These are phyloP conservation scores for Niebla homalea DNA, from an alignment of 495 filamentous ascomycete species.

Conservation along the genomic window DNA sequence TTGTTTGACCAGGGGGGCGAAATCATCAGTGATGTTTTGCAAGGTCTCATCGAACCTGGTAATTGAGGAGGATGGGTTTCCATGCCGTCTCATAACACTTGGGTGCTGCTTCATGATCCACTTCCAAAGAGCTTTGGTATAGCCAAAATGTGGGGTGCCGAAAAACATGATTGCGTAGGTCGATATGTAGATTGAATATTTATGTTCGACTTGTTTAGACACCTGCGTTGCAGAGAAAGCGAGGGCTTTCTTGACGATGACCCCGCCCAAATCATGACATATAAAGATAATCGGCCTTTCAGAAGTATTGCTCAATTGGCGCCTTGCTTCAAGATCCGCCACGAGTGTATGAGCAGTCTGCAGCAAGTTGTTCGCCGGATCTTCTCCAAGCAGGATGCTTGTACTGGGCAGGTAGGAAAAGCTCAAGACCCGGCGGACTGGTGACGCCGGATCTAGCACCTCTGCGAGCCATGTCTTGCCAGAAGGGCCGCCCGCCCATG, in stretches of 20 bases:
- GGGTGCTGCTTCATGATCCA: background rate
- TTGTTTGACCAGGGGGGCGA: slow-evolving; percentile 23
- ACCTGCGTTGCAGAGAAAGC: slow-evolving; percentile 17
- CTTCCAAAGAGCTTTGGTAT: slow-evolving; percentile 4
- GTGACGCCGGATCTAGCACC: slow-evolving; percentile 3
- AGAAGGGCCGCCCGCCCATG: slow-evolving; percentile 13
- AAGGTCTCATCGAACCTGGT: slow-evolving; percentile 14
- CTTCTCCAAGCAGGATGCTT: slow-evolving; percentile 7
- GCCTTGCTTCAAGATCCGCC: slow-evolving; percentile 19
- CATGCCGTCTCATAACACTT: background rate
- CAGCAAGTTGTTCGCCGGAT: slow-evolving; percentile 11
- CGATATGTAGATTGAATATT: slow-evolving; percentile 20
- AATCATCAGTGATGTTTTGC: slow-evolving; percentile 25
- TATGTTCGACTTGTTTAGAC: slow-evolving; percentile 14
- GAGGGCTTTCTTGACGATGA: slow-evolving; percentile 28
- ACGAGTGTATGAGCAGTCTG: slow-evolving; percentile 15
- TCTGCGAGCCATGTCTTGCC: slow-evolving; percentile 12
- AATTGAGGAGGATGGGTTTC: background rate
- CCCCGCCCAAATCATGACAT: slow-evolving; percentile 36
- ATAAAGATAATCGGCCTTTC: slow-evolving; percentile 31
- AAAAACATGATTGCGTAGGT: slow-evolving; percentile 24
- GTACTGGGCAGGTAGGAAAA: slow-evolving; percentile 8
- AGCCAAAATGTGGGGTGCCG: slow-evolving; percentile 21
- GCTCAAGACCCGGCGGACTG: slow-evolving; percentile 7
- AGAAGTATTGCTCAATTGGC: slow-evolving; percentile 12